These are phyloP conservation scores for Naegleria gruberi DNA, from an alignment of 208 protist species.

Conservation along the genomic window DNA sequence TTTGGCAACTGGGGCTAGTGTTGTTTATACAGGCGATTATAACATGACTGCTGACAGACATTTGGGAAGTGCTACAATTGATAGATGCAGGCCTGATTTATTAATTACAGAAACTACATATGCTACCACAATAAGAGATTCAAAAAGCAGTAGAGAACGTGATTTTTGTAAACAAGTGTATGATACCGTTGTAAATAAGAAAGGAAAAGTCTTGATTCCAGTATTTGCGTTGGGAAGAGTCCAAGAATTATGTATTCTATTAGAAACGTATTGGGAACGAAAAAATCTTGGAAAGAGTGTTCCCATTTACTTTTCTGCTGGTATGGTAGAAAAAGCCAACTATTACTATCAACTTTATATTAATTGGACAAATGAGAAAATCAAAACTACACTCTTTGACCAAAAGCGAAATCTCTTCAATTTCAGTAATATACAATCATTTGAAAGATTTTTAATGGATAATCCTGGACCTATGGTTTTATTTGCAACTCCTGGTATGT, in stretches of 20 bases:
- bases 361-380: constrained; percentile 77
- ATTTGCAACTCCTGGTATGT: constrained; percentile 83
- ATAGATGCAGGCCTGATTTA: constrained; percentile 59
- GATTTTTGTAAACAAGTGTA: constrained; percentile 71
- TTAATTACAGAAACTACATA: constrained; percentile 85
- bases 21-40: constrained; percentile 85
- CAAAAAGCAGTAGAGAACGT: constrained; percentile 66
- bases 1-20: constrained; percentile 35
- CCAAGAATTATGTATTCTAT: constrained; percentile 77
- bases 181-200: constrained; percentile 46
- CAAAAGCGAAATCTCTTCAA: constrained; percentile 32
- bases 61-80: constrained; percentile 50
- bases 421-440: constrained; percentile 67
- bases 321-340: constrained; percentile 62
- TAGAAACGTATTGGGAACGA: constrained; percentile 77
- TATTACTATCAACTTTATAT: constrained; percentile 81
- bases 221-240: constrained; percentile 74
- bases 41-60: constrained; percentile 85
- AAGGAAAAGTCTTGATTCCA: constrained; percentile 70
- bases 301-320: constrained; percentile 77
- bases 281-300: constrained; percentile 58
- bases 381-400: constrained; percentile 60
- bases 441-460: constrained; percentile 45
- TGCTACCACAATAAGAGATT: constrained; percentile 75
- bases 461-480: constrained; percentile 63